phyloP scores from a whole-genome alignment of 805 yeast genomes.

The Saccharomycopsis lassenensis region DNA sequence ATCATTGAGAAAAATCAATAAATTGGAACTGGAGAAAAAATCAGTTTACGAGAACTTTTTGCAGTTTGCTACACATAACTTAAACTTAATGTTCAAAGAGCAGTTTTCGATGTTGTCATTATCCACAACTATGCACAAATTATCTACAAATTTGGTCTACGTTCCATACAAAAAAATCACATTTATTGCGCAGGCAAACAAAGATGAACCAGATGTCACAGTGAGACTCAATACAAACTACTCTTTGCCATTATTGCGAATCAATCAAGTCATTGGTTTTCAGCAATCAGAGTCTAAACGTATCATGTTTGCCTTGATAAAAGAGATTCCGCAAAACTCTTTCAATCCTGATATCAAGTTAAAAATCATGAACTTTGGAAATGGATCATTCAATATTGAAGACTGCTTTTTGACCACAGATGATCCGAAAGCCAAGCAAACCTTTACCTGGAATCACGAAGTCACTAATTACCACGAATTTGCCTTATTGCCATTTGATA shows the following conservation, averaged over 20 bases:
- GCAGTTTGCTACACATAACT: constrained; percentile 10
- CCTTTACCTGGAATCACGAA: neutral
- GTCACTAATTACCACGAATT: constrained; percentile 8
- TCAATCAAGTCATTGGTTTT: constrained; percentile 15
- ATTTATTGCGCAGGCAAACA: constrained; percentile 1
- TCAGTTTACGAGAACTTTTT: constrained; percentile 13
- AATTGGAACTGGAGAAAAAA: constrained; percentile 6
- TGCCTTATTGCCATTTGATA: constrained; percentile 16
- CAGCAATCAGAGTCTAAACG: constrained; percentile 4
- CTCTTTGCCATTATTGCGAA: constrained; percentile 12
- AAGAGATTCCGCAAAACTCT: constrained; percentile 14
- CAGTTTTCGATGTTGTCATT: constrained; percentile 14
- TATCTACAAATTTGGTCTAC: constrained; percentile 16
- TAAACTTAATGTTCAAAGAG: constrained; percentile 15
- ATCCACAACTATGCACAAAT: constrained; percentile 9
- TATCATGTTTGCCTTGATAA: constrained; percentile 9
- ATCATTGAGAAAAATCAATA: constrained; percentile 11
- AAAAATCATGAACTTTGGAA: neutral
- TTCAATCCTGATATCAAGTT: constrained; percentile 18
- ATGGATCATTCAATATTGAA: neutral
- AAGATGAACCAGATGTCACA: constrained; percentile 2
- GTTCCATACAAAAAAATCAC: constrained; percentile 17
- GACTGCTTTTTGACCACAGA: neutral
- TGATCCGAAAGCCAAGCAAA: neutral
- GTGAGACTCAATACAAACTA: constrained; percentile 17